These are phyloP conservation scores for Cutaneotrichosporon dermatis DNA, from an alignment of 1,284 basidiomycete species.

Conservation along the genomic window DNA sequence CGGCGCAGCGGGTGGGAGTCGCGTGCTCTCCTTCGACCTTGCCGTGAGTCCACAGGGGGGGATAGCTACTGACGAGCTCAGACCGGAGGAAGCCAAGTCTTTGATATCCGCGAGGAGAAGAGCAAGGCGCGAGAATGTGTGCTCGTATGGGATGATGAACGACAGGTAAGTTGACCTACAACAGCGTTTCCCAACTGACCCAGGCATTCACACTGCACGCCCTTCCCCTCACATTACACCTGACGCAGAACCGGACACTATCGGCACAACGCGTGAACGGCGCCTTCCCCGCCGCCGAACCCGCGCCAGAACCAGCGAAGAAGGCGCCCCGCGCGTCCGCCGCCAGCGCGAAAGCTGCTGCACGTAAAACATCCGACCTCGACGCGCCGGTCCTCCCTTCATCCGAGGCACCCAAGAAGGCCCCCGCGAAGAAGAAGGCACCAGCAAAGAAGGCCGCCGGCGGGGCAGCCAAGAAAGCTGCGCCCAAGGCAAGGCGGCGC, in stretches of 20 bases:
- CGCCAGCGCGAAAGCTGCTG: neutral
- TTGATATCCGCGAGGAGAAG: slow-evolving; percentile 36
- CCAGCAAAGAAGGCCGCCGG: slow-evolving; percentile 8
- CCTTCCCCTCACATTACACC: slow-evolving; percentile 30
- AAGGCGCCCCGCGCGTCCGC: neutral
- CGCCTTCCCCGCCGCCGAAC: slow-evolving; percentile 1
- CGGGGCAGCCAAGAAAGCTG: slow-evolving; percentile 1
- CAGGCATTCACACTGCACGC: slow-evolving; percentile 33
- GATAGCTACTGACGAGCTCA: neutral
- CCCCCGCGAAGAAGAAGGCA: slow-evolving; percentile 3
- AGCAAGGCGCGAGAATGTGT: slow-evolving; percentile 40
- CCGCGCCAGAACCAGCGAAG: neutral
- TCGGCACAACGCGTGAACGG: slow-evolving; percentile 7
- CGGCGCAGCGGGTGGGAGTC: neutral
- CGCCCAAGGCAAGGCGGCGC: slow-evolving; percentile 11
- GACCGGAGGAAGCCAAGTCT: slow-evolving; percentile 34
- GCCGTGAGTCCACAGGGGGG: neutral
- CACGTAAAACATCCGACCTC: slow-evolving; percentile 7
- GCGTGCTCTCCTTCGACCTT: slow-evolving; percentile 9
- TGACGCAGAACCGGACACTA: slow-evolving; percentile 35
- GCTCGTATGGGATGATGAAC: slow-evolving; percentile 32
- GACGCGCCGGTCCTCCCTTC: neutral
- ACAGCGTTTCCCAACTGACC: neutral
- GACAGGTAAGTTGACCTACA: slow-evolving; percentile 20
- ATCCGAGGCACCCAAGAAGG: neutral